Percentiles rank a stretch among this genome's conserved stretches.
Evolutionary conservation across 1,284 basidiomycete genomes (phyloP).

Genomic region (Fomitopsis pinicola): DNA sequence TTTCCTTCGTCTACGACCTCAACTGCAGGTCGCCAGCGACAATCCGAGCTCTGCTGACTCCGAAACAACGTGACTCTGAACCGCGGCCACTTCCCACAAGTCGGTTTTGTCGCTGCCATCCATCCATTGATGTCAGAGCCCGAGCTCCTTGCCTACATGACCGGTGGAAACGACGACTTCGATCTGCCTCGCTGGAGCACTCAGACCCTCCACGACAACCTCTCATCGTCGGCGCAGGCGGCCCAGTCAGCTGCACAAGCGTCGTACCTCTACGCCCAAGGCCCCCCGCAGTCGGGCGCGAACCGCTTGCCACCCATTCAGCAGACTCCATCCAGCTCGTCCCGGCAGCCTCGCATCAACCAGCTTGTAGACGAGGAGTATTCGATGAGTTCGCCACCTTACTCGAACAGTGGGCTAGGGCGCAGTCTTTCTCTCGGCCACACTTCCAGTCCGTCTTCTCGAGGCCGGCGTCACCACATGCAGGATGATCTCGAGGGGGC

Average conservation of each 20-base stretch:
- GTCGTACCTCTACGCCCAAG: conserved; percentile 40
- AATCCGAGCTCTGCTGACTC: not conserved
- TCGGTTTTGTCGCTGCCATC: not conserved
- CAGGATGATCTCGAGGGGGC: conserved; percentile 71
- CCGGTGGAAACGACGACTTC: conserved; percentile 52
- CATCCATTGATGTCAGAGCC: conserved; percentile 41
- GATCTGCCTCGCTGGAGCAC: conserved; percentile 82
- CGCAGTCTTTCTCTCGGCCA: conserved; percentile 63
- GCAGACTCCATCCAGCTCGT: conserved; percentile 31
- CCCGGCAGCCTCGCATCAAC: conserved; percentile 56
- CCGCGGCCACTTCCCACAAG: conserved; percentile 8
- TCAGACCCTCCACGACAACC: conserved; percentile 52
- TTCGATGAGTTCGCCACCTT: conserved; percentile 41
- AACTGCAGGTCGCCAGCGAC: conserved; percentile 5
- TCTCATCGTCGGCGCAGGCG: conserved; percentile 58
- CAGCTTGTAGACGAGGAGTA: conserved; percentile 63
- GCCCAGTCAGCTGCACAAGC: conserved; percentile 51
- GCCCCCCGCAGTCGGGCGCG: conserved; percentile 31
- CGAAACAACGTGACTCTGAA: conserved; percentile 2
- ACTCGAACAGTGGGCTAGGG: conserved; percentile 47
- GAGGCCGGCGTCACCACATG: conserved; percentile 38
- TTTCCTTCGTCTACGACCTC: conserved; percentile 11
- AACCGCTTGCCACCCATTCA: conserved; percentile 26
- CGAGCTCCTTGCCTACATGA: conserved; percentile 49
- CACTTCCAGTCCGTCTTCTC: conserved; percentile 22